Conservation (phyloP, 192 early-diverging fungal species). For the Powellomyces hirtus region DNA sequence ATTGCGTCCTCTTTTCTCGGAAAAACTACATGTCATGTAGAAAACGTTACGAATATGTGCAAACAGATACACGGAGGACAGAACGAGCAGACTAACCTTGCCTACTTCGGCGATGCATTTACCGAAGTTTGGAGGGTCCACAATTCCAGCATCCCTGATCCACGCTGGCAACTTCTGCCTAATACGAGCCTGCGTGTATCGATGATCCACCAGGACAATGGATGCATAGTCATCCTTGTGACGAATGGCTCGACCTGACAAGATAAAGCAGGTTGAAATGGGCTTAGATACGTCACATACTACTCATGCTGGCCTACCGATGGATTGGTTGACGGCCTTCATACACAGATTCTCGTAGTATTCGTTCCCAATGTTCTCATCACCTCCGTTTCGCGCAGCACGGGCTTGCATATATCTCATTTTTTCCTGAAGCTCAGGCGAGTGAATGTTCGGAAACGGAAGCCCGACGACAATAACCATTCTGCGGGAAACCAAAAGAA, state of each 20-base stretch:
- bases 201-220: conserved; percentile 77
- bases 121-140: conserved; percentile 29
- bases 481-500: conserved; percentile 30
- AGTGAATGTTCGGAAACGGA: conserved; percentile 78
- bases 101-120: conserved; percentile 11
- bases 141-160: conserved; percentile 55
- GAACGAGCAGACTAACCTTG: too few relatives aligned
- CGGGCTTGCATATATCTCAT: conserved; percentile 58
- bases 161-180: conserved; percentile 70
- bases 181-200: conserved; percentile 53
- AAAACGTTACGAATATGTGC: too few relatives aligned
- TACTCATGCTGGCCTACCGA: conserved; percentile 48
- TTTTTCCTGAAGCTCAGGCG: conserved; percentile 74
- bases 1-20: too few relatives aligned
- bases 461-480: conserved; percentile 86
- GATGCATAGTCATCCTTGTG: conserved; percentile 85
- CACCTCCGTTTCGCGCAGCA: not conserved
- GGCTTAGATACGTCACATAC: not conserved
- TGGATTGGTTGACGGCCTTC: conserved; percentile 89
- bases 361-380: conserved; percentile 45
- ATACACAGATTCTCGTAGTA: conserved; percentile 92
- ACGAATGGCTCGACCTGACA: conserved; percentile 81
- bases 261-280: too few relatives aligned
- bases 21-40: too few relatives aligned
- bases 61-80: too few relatives aligned